These are phyloP conservation scores for Amylocarpus encephaloides DNA, from an alignment of 2,329 filamentous ascomycete species.

Conservation along the genomic window DNA sequence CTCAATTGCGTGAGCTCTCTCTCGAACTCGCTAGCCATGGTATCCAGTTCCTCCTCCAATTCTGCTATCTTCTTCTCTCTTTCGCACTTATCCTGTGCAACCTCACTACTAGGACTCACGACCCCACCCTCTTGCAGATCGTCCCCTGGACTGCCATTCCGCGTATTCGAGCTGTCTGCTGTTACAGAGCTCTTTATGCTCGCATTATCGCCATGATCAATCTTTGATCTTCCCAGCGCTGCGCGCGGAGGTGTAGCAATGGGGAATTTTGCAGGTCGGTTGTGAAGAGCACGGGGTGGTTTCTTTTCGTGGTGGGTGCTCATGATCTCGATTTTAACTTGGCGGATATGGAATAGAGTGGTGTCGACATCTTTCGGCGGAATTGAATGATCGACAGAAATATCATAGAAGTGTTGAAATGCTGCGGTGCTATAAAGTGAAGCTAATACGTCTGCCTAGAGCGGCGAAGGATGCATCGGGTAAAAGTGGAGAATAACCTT, in stretches of 20 bases:
- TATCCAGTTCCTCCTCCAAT: conserved; percentile 46
- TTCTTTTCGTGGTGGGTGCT: conserved; percentile 17
- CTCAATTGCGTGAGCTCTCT: conserved; percentile 46
- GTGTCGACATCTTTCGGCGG: conserved; percentile 3
- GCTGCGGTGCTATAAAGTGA: neutral
- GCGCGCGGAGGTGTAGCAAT: conserved; percentile 25
- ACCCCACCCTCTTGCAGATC: conserved; percentile 1
- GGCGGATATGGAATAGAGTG: neutral
- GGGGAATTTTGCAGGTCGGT: conserved; percentile 12
- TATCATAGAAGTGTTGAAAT: neutral
- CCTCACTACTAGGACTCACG: neutral
- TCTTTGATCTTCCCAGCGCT: conserved; percentile 17
- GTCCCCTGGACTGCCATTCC: neutral
- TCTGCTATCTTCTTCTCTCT: conserved; percentile 38
- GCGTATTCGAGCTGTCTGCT: neutral
- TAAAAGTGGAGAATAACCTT: no score
- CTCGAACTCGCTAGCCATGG: conserved; percentile 49
- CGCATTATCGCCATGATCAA: conserved; percentile 14
- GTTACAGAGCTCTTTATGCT: conserved; percentile 13
- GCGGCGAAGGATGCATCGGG: no score
- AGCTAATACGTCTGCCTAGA: conserved; percentile 5
- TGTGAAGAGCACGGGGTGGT: conserved; percentile 8
- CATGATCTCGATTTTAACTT: conserved; percentile 10
- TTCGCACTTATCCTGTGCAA: neutral
- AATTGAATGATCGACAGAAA: neutral